These are phyloP conservation scores for Tolypocladium guangdongense DNA, from an alignment of 2,329 filamentous ascomycete species.

Conservation along the genomic window DNA sequence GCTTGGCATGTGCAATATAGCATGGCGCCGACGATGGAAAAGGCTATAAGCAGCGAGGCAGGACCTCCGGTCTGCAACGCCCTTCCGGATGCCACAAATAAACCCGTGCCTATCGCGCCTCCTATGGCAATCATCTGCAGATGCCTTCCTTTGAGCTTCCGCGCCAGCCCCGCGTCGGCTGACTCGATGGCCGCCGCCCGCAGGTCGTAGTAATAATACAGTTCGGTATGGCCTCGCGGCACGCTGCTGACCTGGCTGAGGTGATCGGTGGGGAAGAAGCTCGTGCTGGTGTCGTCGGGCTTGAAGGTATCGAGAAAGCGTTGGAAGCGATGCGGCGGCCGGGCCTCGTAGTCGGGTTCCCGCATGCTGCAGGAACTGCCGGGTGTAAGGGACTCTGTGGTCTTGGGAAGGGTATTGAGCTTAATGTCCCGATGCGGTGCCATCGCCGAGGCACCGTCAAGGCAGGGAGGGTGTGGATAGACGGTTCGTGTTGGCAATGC, in stretches of 20 bases:
- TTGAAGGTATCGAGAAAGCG: conserved; percentile 52
- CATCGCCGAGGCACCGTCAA: too few species aligned
- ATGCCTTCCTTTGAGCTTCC: conserved; percentile 73
- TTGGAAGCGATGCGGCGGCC: conserved; percentile 22
- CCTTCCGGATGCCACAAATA: conserved; percentile 75
- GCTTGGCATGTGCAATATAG: conserved; percentile 87
- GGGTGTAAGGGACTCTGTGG: conserved; percentile 43
- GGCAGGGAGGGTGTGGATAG: not conserved
- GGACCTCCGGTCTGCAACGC: conserved; percentile 67
- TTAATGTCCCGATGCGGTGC: conserved; percentile 35
- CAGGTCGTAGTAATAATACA: conserved; percentile 43
- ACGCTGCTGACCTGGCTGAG: conserved; percentile 22
- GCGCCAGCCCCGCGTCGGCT: conserved; percentile 61
- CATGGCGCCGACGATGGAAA: conserved; percentile 71
- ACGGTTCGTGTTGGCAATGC: not conserved
- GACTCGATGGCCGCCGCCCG: conserved; percentile 57
- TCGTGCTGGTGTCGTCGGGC: conserved; percentile 39
- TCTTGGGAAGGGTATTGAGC: conserved; percentile 46
- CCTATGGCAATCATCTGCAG: conserved; percentile 97
- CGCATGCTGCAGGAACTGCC: conserved; percentile 42
- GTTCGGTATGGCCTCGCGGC: conserved; percentile 19
- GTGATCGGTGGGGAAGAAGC: conserved; percentile 34
- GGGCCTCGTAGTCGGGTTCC: conserved; percentile 33
- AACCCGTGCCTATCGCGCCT: conserved; percentile 79
- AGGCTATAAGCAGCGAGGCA: conserved; percentile 68